Evolutionary conservation across 192 early-diverging fungal species (phyloP).

Genomic region (Kickxella alabastrina): DNA sequence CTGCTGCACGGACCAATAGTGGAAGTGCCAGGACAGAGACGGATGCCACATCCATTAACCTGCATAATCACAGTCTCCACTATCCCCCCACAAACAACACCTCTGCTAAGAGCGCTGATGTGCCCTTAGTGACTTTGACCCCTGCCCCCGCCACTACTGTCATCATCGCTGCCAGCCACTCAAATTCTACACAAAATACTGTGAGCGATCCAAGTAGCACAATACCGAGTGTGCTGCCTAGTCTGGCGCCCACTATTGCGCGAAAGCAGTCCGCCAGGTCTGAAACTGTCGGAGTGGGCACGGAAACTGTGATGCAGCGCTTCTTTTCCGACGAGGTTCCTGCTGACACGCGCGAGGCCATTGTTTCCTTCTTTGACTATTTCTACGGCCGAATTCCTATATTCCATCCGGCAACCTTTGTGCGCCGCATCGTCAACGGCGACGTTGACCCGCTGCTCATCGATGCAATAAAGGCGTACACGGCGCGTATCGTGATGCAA

Average conservation of each 20-base stretch:
- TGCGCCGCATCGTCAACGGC: conserved; percentile 33
- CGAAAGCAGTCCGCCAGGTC: too few species aligned
- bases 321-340: conserved; percentile 31
- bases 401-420: conserved; percentile 47
- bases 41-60: neutral
- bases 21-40: neutral
- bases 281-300: neutral
- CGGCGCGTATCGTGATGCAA: conserved; percentile 23
- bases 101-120: neutral
- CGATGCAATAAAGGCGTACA: conserved; percentile 38
- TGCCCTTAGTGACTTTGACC: neutral
- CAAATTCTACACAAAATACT: too few species aligned
- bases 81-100: neutral
- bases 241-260: too few species aligned
- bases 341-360: conserved; percentile 26
- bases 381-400: conserved; percentile 43
- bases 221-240: too few species aligned
- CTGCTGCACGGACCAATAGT: neutral
- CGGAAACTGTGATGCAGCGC: conserved; percentile 33
- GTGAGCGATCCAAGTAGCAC: too few species aligned
- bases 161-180: too few species aligned
- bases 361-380: conserved; percentile 42
- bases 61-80: neutral
- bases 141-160: neutral
- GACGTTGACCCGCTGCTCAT: conserved; percentile 35